Base-by-base conservation (phyloP, 441 rosid genomes). In the Breynia disticha region DNA sequence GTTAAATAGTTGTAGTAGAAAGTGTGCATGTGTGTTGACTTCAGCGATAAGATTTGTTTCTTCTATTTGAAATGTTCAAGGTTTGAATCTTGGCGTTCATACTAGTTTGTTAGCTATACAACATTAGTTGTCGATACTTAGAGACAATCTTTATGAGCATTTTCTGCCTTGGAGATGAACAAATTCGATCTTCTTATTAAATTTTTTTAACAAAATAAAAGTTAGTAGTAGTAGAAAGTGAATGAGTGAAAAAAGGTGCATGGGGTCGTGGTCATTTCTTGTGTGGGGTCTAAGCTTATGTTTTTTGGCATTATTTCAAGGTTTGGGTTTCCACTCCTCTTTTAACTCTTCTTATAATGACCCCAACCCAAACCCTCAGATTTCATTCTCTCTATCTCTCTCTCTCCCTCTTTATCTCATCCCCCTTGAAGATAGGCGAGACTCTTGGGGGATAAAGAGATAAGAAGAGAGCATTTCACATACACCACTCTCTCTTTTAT, bases 341-440 rank as follows among this genome's bases (percentile, higher is more conserved):
- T 76, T 72, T 58, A 59, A 64, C 70, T 64, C 71, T 51, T 32
- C 38, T 52, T 71, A 73, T 72, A 82, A 76, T 72, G 70, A 67
- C 18, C 75, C 77, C 67, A 1, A 28, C 35, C 75, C 49, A 76
- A 82, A 79, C 69, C 79, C 72, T 75, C 76, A 63, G 66, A 48
- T 37, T 67, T 52, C 22, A 55, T 60, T 61, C 18, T 39, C 53
- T 51, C 62, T 52, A 51, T 60, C 55, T 35, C 64, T 64, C 64
- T 55, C 62, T 55, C 45, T 58, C 63, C 64, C 65, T 48, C 56
- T 16, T n/a, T n/a, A n/a, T n/a, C 41, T 20, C 41, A 37, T 14
- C 85, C 72, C 87, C 88, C 86, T 74, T 76, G 69, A 77, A 72
- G 64, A 48, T 60, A 80, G 95, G 74, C 90, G 86, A 77, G 52